These are phyloP conservation scores for Phaeodactylum tricornutum DNA, from an alignment of 108 stramenopile genomes.

Conservation along the genomic window DNA sequence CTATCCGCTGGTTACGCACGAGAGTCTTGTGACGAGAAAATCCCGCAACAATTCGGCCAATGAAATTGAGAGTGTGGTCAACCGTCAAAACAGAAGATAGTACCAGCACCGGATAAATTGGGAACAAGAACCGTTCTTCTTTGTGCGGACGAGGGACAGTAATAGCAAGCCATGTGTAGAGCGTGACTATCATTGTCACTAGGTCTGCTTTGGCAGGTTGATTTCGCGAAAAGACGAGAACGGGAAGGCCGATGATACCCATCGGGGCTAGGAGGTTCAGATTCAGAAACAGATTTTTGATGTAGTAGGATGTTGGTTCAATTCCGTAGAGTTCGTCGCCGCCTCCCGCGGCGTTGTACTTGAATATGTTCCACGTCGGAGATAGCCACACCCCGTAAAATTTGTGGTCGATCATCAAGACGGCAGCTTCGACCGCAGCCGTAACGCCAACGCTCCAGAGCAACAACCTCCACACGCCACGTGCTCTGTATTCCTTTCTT, in stretches of 20 bases:
- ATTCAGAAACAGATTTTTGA: conserved; percentile 92
- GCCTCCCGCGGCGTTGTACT: conserved; percentile 69
- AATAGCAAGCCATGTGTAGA: conserved; percentile 75
- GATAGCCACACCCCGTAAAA: conserved; percentile 51
- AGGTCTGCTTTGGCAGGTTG: conserved; percentile 3
- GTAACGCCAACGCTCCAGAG: conserved; percentile 14
- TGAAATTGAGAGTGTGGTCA: conserved; percentile 9
- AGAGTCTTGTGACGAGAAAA: neutral
- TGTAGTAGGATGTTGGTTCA: conserved; percentile 87
- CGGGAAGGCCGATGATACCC: conserved; percentile 17
- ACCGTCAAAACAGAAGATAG: conserved; percentile 33
- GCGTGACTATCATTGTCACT: conserved; percentile 31
- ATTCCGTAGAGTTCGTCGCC: conserved; percentile 95
- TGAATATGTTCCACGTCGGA: conserved; percentile 67
- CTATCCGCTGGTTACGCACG: conserved; percentile 4
- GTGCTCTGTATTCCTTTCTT: conserved; percentile 4
- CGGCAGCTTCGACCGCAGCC: conserved; percentile 27
- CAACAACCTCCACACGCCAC: neutral
- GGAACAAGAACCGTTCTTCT: conserved; percentile 94
- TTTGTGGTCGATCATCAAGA: conserved; percentile 52
- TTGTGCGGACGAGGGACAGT: conserved; percentile 89
- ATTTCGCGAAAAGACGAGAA: conserved; percentile 10
- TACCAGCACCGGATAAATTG: conserved; percentile 83
- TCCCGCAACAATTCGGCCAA: neutral
- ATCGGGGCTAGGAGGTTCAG: conserved; percentile 59